These are phyloP conservation scores for Hypoxylon sp. DNA, from an alignment of 2,329 filamentous ascomycete genomes.

Conservation along the genomic window DNA sequence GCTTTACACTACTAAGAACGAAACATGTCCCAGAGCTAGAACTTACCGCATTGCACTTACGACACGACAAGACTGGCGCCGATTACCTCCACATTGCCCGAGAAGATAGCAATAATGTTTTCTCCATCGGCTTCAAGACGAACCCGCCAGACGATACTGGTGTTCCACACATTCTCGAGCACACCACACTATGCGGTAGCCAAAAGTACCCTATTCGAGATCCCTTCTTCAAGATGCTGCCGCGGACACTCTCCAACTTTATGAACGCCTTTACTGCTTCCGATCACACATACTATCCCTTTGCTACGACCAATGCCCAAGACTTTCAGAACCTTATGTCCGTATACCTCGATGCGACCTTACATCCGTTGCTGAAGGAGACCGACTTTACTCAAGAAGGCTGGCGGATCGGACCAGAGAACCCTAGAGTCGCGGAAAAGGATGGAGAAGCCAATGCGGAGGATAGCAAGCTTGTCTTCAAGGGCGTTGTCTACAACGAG, in stretches of 20 bases:
- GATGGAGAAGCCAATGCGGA: conserved; percentile 60
- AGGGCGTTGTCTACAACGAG: conserved; percentile 98
- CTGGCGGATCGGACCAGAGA: conserved; percentile 95
- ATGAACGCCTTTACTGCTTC: conserved; percentile 99
- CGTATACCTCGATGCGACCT: conserved; percentile 94
- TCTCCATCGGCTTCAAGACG: conserved; percentile 99
- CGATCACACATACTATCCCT: conserved; percentile 97
- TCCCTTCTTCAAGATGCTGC: conserved; percentile 99
- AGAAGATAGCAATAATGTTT: conserved; percentile 99
- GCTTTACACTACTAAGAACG: conserved; percentile 88
- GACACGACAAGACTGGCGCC: conserved; percentile 94
- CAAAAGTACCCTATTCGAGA: conserved; percentile 98
- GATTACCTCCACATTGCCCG: conserved; percentile 95
- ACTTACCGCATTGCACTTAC: conserved; percentile 87
- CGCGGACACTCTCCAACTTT: conserved; percentile 97
- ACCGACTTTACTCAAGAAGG: conserved; percentile 97
- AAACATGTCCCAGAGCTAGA: conserved; percentile 96
- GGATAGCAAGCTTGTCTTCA: conserved; percentile 84
- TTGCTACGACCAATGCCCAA: conserved; percentile 94
- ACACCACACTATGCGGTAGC: conserved; percentile 95
- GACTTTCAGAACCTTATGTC: conserved; percentile 97
- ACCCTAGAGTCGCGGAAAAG: conserved; percentile 70
- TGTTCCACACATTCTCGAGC: conserved; percentile 95
- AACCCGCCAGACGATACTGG: conserved; percentile 97
- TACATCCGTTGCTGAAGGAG: conserved; percentile 88